Evolutionary conservation across 2,329 filamentous ascomycete species (phyloP).

Genomic region (Colletotrichum sp.): DNA sequence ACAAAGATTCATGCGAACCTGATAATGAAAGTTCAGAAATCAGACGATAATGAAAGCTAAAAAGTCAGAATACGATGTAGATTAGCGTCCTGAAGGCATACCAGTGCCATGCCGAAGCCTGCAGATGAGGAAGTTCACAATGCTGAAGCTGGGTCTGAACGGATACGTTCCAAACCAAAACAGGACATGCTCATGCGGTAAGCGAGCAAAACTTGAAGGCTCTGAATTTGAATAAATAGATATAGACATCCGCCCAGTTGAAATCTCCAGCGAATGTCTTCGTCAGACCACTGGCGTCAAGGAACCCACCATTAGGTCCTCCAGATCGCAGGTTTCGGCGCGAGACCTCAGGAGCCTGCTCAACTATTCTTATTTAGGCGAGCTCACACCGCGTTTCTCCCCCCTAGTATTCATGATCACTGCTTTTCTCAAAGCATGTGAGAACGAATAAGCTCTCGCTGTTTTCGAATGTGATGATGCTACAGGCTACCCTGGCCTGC

Average conservation of each 20-base stretch:
- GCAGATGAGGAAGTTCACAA: rapidly evolving
- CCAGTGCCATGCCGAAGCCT: neutral
- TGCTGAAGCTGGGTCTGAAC: neutral
- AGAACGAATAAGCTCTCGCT: neutral
- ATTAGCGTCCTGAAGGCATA: rapidly evolving
- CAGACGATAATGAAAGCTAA: no score
- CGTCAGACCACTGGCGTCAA: neutral
- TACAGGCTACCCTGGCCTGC: neutral
- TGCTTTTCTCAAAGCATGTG: rapidly evolving
- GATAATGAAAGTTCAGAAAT: no score
- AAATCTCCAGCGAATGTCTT: neutral
- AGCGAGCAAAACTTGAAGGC: neutral
- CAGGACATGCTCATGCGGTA: neutral
- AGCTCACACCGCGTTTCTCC: neutral
- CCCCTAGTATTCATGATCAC: neutral
- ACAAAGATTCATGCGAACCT: neutral
- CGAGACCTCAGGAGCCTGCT: neutral
- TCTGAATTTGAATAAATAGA: neutral
- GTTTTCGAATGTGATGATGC: neutral
- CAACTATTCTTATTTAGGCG: neutral
- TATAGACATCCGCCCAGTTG: rapidly evolving
- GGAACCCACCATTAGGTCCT: neutral
- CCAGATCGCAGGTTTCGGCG: neutral
- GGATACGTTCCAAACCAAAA: neutral
- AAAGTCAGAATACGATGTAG: neutral